Conservation (phyloP, 257 asterid genomes). For the Capsicum baccatum region DNA sequence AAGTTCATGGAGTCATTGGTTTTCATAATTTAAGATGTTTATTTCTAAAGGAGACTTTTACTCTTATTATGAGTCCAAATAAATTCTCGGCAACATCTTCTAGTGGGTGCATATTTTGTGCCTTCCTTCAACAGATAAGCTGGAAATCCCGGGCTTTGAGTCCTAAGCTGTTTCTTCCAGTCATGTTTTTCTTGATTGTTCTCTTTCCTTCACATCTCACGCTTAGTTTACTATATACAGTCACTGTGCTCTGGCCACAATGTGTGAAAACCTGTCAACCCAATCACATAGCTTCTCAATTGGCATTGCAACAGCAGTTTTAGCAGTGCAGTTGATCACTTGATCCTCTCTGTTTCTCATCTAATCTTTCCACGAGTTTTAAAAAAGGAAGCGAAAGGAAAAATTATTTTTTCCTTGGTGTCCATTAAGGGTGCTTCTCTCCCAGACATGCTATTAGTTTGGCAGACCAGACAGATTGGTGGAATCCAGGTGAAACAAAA, state of each 20-base stretch:
- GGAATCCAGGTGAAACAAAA: background rate
- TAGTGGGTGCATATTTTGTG: background rate
- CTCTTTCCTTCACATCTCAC: background rate
- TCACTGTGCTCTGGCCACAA: background rate
- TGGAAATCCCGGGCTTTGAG: background rate
- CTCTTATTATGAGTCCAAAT: background rate
- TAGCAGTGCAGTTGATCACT: background rate
- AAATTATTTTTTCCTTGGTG: background rate
- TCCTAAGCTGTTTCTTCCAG: background rate
- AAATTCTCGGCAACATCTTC: background rate
- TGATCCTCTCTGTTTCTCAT: background rate
- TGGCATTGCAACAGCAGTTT: background rate
- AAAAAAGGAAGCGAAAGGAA: background rate
- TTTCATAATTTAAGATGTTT: background rate
- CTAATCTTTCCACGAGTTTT: background rate
- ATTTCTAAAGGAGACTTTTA: background rate
- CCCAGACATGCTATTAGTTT: background rate
- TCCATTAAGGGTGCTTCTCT: background rate
- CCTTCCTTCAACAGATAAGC: background rate
- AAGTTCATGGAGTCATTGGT: background rate
- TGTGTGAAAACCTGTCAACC: background rate
- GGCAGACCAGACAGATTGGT: background rate
- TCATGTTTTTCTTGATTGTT: background rate
- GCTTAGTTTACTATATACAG: background rate
- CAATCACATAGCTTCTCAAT: background rate